Evolutionary conservation across 352 stramenopile species (phyloP), one percentile per base, ranked within the genome.

Genomic region (Phytophthora ramorum): DNA sequence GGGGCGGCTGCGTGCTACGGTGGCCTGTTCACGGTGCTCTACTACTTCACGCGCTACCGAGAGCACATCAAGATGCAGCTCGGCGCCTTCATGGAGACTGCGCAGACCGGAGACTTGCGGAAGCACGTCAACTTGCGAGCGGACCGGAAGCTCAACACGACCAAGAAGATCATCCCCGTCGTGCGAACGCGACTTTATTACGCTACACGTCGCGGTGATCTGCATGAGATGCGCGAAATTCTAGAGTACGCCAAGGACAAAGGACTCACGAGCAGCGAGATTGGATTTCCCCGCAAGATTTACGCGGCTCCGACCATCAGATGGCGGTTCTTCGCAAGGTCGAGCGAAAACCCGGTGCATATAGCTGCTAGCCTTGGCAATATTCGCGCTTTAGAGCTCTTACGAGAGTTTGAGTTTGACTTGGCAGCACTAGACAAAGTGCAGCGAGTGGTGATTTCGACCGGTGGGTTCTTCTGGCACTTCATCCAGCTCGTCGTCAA

Each of bases 61-160:
- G 85, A 93, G 37, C 85, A 92, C 58, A 78, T 93, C 46, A 93
- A 93, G 69, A 93, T 93, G 85, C 73, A 89, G 55, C 57, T 93
- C 2, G 82, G 85, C 2, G 82, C 81, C 7, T 93, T 93, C 58
- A 73, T 79, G 2, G 83, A 93, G 38, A 78, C 71, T 19, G 83
- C 90, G 35, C 79, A 91, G 57, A 89, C 76, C 2, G 78, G 75
- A 44, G 68, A 81, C 40, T 63, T 90, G 12, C 79, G 82, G 17
- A 75, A 86, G 10, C 81, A 82, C 37, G 44, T 78, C 22, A 62
- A 83, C 46, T 41, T 71, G 5, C 60, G 49, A 0, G 59, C 63
- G 17, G 65, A 78, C 12, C 54, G 69, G 17, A 66, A 79, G 20
- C 74, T 83, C 49, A 68, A 68, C 22, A 74, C 70, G 59, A 38